Conservation (phyloP, 805 yeast species). For the Starmerella floricola region DNA sequence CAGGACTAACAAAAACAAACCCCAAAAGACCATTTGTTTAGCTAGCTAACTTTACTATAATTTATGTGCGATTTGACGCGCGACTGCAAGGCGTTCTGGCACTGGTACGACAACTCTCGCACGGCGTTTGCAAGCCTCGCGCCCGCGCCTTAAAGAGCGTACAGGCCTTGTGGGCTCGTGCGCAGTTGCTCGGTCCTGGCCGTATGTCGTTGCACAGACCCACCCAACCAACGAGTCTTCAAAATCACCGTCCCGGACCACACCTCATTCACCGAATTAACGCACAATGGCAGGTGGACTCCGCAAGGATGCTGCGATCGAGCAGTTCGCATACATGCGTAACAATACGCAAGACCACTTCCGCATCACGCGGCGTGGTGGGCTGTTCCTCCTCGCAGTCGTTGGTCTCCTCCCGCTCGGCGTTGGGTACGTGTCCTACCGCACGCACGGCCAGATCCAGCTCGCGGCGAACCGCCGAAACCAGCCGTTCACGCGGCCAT, state of each 20-base stretch:
- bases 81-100: too few species aligned
- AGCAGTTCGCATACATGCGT: conserved; percentile 29
- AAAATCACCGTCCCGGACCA: too few species aligned
- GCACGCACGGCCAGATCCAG: conserved; percentile 26
- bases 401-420: conserved; percentile 29
- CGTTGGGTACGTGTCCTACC: conserved; percentile 28
- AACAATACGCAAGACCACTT: conserved; percentile 25
- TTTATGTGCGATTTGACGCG: neutral
- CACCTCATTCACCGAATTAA: too few species aligned
- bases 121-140: too few species aligned
- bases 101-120: too few species aligned
- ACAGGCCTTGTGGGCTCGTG: too few species aligned
- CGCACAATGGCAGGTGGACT: conserved; percentile 27
- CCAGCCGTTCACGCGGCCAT: conserved; percentile 21
- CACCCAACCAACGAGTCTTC: neutral
- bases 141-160: too few species aligned
- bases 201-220: neutral
- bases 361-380: conserved; percentile 24
- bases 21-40: neutral
- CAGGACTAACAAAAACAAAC: conserved; percentile 13
- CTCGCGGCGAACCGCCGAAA: conserved; percentile 23
- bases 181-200: neutral
- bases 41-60: neutral
- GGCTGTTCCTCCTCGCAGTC: conserved; percentile 25
- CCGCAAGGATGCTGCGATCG: conserved; percentile 28